Evolutionary conservation across 768 basidiomycete species (phyloP), one percentile per base, ranked within the genome.

Genomic region (Coprinopsis cinerea): DNA sequence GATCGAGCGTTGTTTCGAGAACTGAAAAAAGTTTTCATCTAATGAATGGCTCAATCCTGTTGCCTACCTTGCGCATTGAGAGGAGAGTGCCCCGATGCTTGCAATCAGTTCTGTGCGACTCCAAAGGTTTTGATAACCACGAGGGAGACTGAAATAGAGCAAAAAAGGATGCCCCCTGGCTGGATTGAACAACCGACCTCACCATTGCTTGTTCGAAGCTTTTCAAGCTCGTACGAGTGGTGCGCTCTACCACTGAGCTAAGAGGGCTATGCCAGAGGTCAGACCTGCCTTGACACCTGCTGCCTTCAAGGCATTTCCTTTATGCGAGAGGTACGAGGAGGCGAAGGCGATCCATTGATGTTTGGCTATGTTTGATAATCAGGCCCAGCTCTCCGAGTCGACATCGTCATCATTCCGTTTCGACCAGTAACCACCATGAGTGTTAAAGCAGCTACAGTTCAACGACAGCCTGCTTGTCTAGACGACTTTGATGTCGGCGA

Each of bases 11-110:
- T 78, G 25, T 85, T 88, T 57, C 64, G 67, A 9, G 77, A 78
- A 18, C 68, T 97, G 47, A 77, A 81, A 57, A 96, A 94, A 67
- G 94, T 98, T 15, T 96, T 86, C 65, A 88, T 97, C 52, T 92
- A 92, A 47, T 95, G 68, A 39, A 32, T n/a, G n/a, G n/a, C n/a
- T n/a, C n/a, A n/a, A n/a, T n/a, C n/a, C n/a, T n/a, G n/a, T n/a
- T n/a, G n/a, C n/a, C n/a, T n/a, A n/a, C n/a, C n/a, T n/a, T n/a
- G n/a, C n/a, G n/a, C n/a, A n/a, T n/a, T n/a, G n/a, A n/a, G n/a
- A n/a, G n/a, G n/a, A n/a, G n/a, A n/a, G n/a, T n/a, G n/a, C n/a
- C n/a, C n/a, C n/a, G n/a, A n/a, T n/a, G n/a, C n/a, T n/a, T n/a
- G n/a, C n/a, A n/a, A n/a, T n/a, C n/a, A n/a, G n/a, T n/a, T n/a